Percentiles rank a stretch among this genome's conserved stretches.
Evolutionary conservation across 2,329 filamentous ascomycete genomes (phyloP).

Genomic region (Talaromyces sp.): DNA sequence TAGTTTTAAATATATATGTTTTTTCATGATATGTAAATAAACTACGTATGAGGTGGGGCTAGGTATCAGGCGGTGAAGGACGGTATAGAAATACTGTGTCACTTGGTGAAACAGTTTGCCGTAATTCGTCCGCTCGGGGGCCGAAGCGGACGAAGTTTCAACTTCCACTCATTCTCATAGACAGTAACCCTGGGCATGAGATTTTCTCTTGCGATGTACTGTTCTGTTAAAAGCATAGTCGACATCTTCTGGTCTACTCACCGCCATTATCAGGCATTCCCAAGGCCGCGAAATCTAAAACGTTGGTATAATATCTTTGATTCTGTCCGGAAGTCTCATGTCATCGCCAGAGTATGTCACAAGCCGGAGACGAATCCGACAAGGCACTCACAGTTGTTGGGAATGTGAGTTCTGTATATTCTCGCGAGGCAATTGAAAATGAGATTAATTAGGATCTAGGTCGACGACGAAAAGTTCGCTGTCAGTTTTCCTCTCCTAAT

Average conservation of each 20-base stretch:
- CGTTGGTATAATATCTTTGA: slow-evolving; percentile 3
- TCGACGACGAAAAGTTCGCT: background rate
- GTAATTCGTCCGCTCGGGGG: background rate
- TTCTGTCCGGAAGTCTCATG: background rate
- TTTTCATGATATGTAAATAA: background rate
- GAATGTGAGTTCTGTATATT: background rate
- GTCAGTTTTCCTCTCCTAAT: background rate
- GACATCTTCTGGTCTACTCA: background rate
- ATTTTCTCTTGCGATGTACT: background rate
- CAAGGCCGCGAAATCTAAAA: background rate
- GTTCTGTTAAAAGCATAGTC: background rate
- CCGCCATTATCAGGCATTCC: background rate
- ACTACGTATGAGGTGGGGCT: background rate
- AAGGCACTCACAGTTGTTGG: background rate
- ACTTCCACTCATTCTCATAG: background rate
- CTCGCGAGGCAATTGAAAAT: background rate
- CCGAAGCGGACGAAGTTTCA: background rate
- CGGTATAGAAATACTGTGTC: background rate
- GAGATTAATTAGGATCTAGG: background rate
- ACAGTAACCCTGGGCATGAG: background rate
- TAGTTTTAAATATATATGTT: background rate
- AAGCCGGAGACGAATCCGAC: background rate
- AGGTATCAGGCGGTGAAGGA: background rate
- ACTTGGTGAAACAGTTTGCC: background rate
- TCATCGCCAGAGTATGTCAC: background rate